Evolutionary conservation across 139 green algal genomes (phyloP), one percentile per base, ranked within the genome.

Genomic region (Chlorella sp.): DNA sequence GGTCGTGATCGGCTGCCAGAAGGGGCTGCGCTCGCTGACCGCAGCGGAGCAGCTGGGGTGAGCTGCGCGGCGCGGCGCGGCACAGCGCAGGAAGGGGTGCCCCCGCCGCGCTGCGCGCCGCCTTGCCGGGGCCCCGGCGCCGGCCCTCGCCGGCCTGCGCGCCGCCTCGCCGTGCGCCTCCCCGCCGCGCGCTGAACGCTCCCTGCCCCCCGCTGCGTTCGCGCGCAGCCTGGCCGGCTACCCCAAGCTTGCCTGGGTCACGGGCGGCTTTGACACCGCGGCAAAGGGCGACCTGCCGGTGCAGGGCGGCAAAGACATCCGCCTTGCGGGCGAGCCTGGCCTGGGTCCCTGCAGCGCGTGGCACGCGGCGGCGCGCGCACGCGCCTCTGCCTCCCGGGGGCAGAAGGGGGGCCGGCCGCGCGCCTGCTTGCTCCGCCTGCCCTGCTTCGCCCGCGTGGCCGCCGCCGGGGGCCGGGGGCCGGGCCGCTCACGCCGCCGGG

Each of bases 1-100:
- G 12, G 73, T 90, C 19, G 76, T 98, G 6, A 87, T 98, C 15
- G 86, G 81, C 35, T 98, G 94, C 84, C 92, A 97, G 79, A 97
- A 97, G 84, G 94, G 94, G 40, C 86, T 98, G 45, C 84, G 93
- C 69, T 89, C n/a, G n/a, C n/a, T n/a, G n/a, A n/a, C n/a, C n/a
- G n/a, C n/a, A n/a, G n/a, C n/a, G n/a, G n/a, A n/a, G n/a, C n/a
- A n/a, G n/a, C n/a, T n/a, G n/a, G n/a, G n/a, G n/a, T n/a, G n/a
- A n/a, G n/a, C n/a, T n/a, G n/a, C n/a, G n/a, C n/a, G n/a, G n/a
- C n/a, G n/a, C n/a, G n/a, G n/a, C n/a, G n/a, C n/a, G n/a, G n/a
- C n/a, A n/a, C n/a, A n/a, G n/a, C n/a, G n/a, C n/a, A n/a, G n/a
- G n/a, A n/a, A n/a, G n/a, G n/a, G n/a, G n/a, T n/a, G n/a, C n/a